Percentiles rank a stretch among this genome's conserved stretches.
These are phyloP conservation scores for Corylus heterophylla DNA, from an alignment of 306 rosid species.

Conservation along the genomic window DNA sequence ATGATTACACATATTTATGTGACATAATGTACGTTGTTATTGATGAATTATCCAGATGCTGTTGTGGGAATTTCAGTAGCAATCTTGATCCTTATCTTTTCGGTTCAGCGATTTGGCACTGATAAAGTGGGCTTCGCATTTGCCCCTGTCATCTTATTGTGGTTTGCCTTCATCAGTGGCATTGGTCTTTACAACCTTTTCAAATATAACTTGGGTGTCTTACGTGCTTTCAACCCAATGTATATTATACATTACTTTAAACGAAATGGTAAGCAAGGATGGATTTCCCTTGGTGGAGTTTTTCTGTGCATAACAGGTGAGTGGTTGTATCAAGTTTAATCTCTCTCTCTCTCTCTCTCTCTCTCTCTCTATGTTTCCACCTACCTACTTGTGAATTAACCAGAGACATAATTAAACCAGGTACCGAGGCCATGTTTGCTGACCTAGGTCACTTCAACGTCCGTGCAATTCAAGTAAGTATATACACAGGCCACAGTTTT, in stretches of 20 bases:
- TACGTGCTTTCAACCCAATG: conserved; percentile 56
- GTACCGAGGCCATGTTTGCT: conserved; percentile 94
- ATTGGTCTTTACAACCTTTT: conserved; percentile 61
- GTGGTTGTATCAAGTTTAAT: not conserved
- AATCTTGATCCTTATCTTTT: conserved; percentile 45
- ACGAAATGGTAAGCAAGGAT: conserved; percentile 52
- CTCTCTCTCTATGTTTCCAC: no score
- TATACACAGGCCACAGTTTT: not conserved
- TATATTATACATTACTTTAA: conserved; percentile 43
- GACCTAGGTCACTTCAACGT: conserved; percentile 87
- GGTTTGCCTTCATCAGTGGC: conserved; percentile 58
- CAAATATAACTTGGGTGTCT: conserved; percentile 44
- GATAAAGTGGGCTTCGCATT: conserved; percentile 60
- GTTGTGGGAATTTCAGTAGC: conserved; percentile 55
- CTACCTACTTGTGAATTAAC: not conserved
- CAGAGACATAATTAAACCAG: conserved; percentile 22
- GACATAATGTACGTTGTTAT: no score
- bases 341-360: no score
- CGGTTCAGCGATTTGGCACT: conserved; percentile 56
- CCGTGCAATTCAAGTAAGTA: conserved; percentile 67
- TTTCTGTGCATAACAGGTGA: conserved; percentile 61
- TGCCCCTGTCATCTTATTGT: conserved; percentile 52
- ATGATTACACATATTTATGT: no score
- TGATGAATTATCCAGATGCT: conserved; percentile 32
- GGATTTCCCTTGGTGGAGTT: conserved; percentile 68